Base-by-base conservation (phyloP, 805 yeast genomes). In the Lachancea dasiensis region DNA sequence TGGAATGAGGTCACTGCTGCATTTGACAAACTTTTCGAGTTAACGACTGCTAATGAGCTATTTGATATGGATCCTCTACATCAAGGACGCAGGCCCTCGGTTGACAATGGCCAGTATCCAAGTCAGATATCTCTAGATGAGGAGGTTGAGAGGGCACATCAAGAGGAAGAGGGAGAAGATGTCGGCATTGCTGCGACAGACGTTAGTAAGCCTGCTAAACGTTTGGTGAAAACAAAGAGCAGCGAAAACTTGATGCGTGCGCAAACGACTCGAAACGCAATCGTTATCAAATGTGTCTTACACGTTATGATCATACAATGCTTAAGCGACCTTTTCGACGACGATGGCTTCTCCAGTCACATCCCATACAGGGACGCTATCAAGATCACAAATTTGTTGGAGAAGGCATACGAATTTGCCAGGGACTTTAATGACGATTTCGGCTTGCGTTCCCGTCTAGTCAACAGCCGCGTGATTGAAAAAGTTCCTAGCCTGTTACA, bases 381-480 rank as follows among this genome's bases (percentile, higher is more conserved):
- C 36, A 64, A 71, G 36, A 55, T 92, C 24, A 73, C 87, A 2
- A 61, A 68, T 2, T 61, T 84, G 28, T 64, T 92, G 45, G 72
- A 76, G 43, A 65, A 67, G 36, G 82, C 95, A 36, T 89, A 85
- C 64, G 70, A 72, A 47, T 92, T 94, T 64, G 85, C 97, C 2
- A 76, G 83, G 50, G 77, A 72, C 41, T 92, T 92, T 68, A 92
- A 92, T 60, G 87, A 81, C 41, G 89, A 92, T 60, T 81, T 83
- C 58, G 87, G 86, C 38, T 67, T 92, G 50, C 70, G 99, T 47
- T 81, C 85, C n/a, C 69, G 92, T 50, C 67, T 92, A 28, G 89
- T 94, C 80, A 84, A 86, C 52, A 85, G 92, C 3, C 95, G 96
- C 1, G 80, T 87, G 27, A 90, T 89, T 63, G 95, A 86, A 52